phyloP scores from a whole-genome alignment of 345 rosid genomes.

The Gossypium ekmanianum region DNA sequence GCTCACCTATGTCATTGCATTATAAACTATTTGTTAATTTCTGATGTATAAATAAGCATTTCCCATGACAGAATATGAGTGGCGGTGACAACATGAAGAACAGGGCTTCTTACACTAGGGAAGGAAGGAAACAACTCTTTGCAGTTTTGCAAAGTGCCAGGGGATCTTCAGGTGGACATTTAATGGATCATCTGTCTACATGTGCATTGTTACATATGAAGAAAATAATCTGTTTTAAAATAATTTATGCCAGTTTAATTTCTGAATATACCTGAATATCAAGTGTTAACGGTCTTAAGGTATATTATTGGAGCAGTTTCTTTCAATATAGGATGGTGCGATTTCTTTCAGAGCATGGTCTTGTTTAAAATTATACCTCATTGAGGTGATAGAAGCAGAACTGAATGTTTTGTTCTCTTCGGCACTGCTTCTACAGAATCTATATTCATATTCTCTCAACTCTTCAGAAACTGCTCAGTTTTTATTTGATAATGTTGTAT shows the following conservation, averaged over 20 bases:
- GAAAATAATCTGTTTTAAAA: conserved; percentile 1
- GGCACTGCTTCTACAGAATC: not conserved
- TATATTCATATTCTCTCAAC: not conserved
- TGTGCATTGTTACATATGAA: not conserved
- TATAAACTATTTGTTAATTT: conserved; percentile 17
- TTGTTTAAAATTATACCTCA: not conserved
- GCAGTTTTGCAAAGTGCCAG: conserved; percentile 97
- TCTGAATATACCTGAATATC: not conserved
- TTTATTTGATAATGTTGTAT: not conserved
- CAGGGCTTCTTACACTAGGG: conserved; percentile 81
- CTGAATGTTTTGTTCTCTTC: not conserved
- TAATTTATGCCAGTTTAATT: conserved; percentile 11
- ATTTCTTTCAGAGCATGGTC: not conserved
- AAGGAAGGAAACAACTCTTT: conserved; percentile 97
- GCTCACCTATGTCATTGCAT: conserved; percentile 16
- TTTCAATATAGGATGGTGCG: not conserved
- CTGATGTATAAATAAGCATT: conserved; percentile 23
- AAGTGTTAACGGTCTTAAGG: conserved; percentile 4
- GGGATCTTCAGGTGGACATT: conserved; percentile 85
- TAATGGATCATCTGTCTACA: conserved; percentile 18
- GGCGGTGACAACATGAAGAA: conserved; percentile 62
- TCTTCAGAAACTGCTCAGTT: not conserved
- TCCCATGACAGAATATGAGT: conserved; percentile 51
- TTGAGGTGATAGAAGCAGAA: not conserved
- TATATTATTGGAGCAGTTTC: not conserved